phyloP scores from a whole-genome alignment of 345 rosid genomes.

The Pistacia integerrima region DNA sequence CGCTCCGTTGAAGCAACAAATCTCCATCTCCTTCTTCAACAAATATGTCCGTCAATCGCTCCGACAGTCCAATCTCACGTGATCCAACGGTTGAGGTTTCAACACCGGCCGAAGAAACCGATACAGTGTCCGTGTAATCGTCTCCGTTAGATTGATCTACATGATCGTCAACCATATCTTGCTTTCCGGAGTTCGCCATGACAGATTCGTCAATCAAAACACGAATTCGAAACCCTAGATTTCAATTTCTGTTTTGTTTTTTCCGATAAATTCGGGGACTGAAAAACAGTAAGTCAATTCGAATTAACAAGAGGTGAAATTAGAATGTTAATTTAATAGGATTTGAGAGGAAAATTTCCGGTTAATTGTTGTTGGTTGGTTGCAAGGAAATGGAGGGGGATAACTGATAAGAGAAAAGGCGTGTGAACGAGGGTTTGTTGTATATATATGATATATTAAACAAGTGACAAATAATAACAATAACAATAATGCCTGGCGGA shows the following conservation, averaged over 20 bases:
- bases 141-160: constrained; percentile 41
- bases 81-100: constrained; percentile 47
- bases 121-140: constrained; percentile 36
- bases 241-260: not conserved
- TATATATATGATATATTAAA: not conserved
- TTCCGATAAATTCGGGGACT: not conserved
- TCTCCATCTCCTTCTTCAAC: constrained; percentile 60
- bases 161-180: constrained; percentile 40
- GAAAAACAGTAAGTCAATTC: not conserved
- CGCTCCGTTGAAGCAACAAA: constrained; percentile 60
- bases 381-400: not conserved
- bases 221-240: constrained; percentile 21
- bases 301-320: not conserved
- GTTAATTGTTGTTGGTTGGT: not conserved
- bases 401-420: not conserved
- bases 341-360: not conserved
- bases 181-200: constrained; percentile 58
- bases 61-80: constrained; percentile 48
- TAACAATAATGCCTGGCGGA: constrained; percentile 27
- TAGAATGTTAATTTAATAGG: not conserved
- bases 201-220: constrained; percentile 11
- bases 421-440: not conserved
- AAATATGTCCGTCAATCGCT: constrained; percentile 57
- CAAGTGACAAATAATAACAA: no score
- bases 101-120: constrained; percentile 30